Evolutionary conservation across 2,329 filamentous ascomycete species (phyloP).

Genomic region (Epichloe scottii): DNA sequence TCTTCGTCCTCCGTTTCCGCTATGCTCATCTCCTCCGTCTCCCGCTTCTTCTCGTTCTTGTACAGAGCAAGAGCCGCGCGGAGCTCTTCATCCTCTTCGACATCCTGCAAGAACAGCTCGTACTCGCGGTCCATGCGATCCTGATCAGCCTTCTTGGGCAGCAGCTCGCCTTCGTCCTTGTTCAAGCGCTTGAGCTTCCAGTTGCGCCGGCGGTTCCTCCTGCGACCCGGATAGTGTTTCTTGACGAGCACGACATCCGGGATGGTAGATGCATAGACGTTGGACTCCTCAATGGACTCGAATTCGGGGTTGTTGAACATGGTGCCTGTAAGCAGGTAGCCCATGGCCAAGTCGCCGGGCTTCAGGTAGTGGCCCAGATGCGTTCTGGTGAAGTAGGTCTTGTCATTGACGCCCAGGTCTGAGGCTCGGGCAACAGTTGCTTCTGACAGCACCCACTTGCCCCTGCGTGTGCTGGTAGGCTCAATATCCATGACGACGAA

Average conservation of each 20-base stretch:
- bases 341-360: slow-evolving; percentile 83
- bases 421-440: slow-evolving; percentile 76
- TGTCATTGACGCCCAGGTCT: slow-evolving; percentile 77
- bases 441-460: slow-evolving; percentile 75
- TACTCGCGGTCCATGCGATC: slow-evolving; percentile 86
- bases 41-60: slow-evolving; percentile 47
- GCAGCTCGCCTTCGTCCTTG: slow-evolving; percentile 75
- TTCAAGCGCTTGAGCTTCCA: slow-evolving; percentile 94
- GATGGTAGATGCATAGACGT: slow-evolving; percentile 63
- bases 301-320: slow-evolving; percentile 88
- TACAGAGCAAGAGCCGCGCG: slow-evolving; percentile 76
- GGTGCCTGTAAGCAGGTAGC: slow-evolving; percentile 79
- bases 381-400: slow-evolving; percentile 78
- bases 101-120: slow-evolving; percentile 91
- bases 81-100: slow-evolving; percentile 89
- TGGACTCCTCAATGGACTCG: slow-evolving; percentile 68
- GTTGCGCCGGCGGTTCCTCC: slow-evolving; percentile 68
- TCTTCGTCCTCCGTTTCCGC: slow-evolving; percentile 49
- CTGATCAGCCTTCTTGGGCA: slow-evolving; percentile 78
- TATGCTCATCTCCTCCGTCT: slow-evolving; percentile 49
- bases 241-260: slow-evolving; percentile 93
- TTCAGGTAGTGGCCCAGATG: slow-evolving; percentile 80
- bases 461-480: slow-evolving; percentile 58
- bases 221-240: slow-evolving; percentile 84
- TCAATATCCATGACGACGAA: slow-evolving; percentile 96